Evolutionary conservation across 75 land plant species (phyloP).

Genomic region (Ceratopteris richardii): DNA sequence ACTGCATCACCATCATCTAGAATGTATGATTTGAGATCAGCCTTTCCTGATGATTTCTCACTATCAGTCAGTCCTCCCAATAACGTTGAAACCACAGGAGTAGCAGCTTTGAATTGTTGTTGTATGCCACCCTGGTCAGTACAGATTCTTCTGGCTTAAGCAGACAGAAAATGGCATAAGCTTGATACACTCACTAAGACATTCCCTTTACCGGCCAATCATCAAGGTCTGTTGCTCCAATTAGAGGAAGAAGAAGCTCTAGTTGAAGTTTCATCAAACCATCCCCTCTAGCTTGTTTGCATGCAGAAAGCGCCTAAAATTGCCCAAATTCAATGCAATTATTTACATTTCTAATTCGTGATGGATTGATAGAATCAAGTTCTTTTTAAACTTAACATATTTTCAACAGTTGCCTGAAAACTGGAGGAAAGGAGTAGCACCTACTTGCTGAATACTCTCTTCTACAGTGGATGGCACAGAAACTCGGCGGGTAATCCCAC

Average conservation of each 20-base stretch:
- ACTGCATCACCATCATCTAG: constrained; percentile 44
- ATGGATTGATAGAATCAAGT: neutral
- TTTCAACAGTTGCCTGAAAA: neutral
- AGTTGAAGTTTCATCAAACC: constrained; percentile 27
- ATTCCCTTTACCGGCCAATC: constrained; percentile 38
- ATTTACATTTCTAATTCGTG: neutral
- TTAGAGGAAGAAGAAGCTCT: constrained; percentile 37
- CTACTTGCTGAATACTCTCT: constrained; percentile 28
- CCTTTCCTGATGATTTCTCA: constrained; percentile 13
- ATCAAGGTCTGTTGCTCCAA: constrained; percentile 50
- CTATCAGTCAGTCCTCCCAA: constrained; percentile 22
- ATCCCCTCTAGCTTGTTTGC: constrained; percentile 35
- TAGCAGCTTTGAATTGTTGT: constrained; percentile 39
- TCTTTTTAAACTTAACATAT: neutral
- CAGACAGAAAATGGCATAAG: too few relatives aligned
- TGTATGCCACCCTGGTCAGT: constrained; percentile 34
- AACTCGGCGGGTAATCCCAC: neutral
- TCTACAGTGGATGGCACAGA: constrained; percentile 21
- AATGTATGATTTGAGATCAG: constrained; percentile 17
- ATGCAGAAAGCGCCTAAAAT: constrained; percentile 28
- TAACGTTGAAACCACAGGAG: constrained; percentile 35
- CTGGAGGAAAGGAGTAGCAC: neutral
- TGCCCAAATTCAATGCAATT: neutral
- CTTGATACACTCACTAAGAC: too few relatives aligned
- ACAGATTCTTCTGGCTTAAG: too few relatives aligned